Base-by-base conservation (phyloP, 1,284 basidiomycete genomes). In the Xerocomus cyaneibrunnescens region DNA sequence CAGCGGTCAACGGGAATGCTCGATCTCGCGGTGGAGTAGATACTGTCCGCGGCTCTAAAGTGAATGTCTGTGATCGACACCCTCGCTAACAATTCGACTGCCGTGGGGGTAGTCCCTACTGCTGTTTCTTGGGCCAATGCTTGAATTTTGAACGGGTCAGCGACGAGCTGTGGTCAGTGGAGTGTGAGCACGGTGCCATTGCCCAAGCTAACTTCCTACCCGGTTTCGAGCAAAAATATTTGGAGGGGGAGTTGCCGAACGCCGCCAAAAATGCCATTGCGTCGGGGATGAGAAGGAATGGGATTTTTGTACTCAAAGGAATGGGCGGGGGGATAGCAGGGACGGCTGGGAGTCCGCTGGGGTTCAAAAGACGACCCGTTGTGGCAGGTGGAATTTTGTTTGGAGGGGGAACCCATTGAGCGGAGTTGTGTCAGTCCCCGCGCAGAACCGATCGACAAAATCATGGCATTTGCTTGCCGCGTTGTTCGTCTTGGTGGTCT, bases 341-440 rank as follows among this genome's bases (percentile, higher is more conserved):
- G 28, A 40, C 9, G 25, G 16, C 6, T 13, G 27, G 28, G 52
- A n/a, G 1, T 21, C 5, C 48, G 41, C 54, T 54, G 39, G 17
- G 49, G 30, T 56, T 54, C 30, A 57, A 57, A 55, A 55, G 32
- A 31, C 3, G 42, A 16, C 9, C 35, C 10, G 32, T 41, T 51
- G 59, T 62, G 62, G 53, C 52, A 57, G 38, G 47, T 42, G 42
- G 49, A 48, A 48, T 52, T 59, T 53, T 52, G 31, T 50, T 59
- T 50, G 36, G 48, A 31, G 46, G 35, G 28, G 44, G 43, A 13
- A 34, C 32, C 23, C 48, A 8, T 22, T 32, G 50, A 64, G 59
- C 62, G 60, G 62, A 61, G 59, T 61, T 61, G 59, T 28, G 25
- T n/a, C 38, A 21, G 7, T 34, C 32, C 37, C 37, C 23, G 44